Base-by-base conservation (phyloP, 2,329 filamentous ascomycete species). In the Fonsecaea erecta region DNA sequence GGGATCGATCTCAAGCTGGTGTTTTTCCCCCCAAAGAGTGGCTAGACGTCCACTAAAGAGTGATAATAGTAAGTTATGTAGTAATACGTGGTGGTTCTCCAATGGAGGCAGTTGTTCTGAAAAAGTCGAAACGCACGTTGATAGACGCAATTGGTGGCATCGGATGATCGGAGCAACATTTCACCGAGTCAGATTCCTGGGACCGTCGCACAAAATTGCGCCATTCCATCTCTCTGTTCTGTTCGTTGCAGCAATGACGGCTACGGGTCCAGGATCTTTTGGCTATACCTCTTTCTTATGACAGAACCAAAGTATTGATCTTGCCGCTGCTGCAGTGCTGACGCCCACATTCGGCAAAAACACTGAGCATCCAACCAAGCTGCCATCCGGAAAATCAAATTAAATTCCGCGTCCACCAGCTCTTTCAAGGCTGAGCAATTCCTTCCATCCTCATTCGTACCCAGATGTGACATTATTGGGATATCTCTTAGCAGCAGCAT, bases 151-250 rank as follows among this genome's bases (percentile, higher is more conserved):
- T n/a, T n/a, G 40, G 16, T 37, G 35, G 40, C 30, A 37, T 48
- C 62, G 62, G 62, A 64, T 32, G 18, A 37, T 48, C 62, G 62
- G 62, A 64, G 24, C 21, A 64, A 64, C 9, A 32, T 64, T 53
- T 4, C 7, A 14, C 63, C 63, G 63, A 62, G 21, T 12, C 26
- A 48, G 18, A 48, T 24, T 48, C 18, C 21, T 11, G 4, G 2
- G 18, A 2, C 43, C 28, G 8, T 8, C 28, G 28, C 9, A 18
- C 21, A 7, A 48, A 48, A 48, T 48, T 48, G 43, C 43, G 43
- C 43, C 43, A 48, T 48, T n/a, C 18, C 32, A 11, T 30, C 28
- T 30, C 28, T 30, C 8, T 30, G 6, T 11, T 34, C 32, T 12
- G 11, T 11, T 11, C 12, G 6, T 34, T 40, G 37, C 37, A 40